Conservation (phyloP, 2,329 filamentous ascomycete genomes). For the Microsporum ferrugineum region DNA sequence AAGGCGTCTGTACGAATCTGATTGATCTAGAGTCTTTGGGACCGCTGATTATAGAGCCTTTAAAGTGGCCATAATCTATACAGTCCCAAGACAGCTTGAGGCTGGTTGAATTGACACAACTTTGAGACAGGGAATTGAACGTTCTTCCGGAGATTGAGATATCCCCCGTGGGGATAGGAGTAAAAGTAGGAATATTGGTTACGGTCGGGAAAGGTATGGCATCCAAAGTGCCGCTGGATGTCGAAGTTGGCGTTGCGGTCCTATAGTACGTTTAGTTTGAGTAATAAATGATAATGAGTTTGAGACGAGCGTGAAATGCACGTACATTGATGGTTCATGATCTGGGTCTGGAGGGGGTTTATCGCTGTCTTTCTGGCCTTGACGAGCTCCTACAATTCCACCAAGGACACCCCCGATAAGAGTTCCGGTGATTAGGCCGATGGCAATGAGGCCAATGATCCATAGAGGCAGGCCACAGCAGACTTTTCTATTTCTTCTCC, state of each 20-base stretch:
- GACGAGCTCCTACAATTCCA: constrained; percentile 39
- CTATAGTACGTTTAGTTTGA: not conserved
- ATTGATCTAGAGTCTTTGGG: not conserved
- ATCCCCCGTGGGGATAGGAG: constrained; percentile 39
- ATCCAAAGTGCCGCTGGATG: constrained; percentile 39
- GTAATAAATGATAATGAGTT: constrained; percentile 4
- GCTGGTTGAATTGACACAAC: constrained; percentile 38
- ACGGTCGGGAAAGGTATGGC: constrained; percentile 34
- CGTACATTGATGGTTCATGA: not conserved
- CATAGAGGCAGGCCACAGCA: constrained; percentile 44
- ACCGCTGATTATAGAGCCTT: not conserved
- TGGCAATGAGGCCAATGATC: constrained; percentile 36
- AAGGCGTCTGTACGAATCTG: not conserved
- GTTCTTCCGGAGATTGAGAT: constrained; percentile 39
- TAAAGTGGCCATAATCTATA: constrained; percentile 22
- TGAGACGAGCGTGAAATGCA: not conserved
- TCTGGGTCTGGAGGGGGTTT: not conserved
- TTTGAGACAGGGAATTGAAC: constrained; percentile 37
- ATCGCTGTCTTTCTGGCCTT: constrained; percentile 18
- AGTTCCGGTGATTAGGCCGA: constrained; percentile 39
- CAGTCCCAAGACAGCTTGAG: constrained; percentile 44
- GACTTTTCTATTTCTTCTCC: constrained; percentile 32
- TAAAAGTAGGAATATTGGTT: constrained; percentile 34
- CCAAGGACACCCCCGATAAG: constrained; percentile 45
- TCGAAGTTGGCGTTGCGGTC: constrained; percentile 32